Percentiles rank a stretch among this genome's conserved stretches.
Conservation (phyloP, 2,329 filamentous ascomycete species). For the Fusarium buxicola region DNA sequence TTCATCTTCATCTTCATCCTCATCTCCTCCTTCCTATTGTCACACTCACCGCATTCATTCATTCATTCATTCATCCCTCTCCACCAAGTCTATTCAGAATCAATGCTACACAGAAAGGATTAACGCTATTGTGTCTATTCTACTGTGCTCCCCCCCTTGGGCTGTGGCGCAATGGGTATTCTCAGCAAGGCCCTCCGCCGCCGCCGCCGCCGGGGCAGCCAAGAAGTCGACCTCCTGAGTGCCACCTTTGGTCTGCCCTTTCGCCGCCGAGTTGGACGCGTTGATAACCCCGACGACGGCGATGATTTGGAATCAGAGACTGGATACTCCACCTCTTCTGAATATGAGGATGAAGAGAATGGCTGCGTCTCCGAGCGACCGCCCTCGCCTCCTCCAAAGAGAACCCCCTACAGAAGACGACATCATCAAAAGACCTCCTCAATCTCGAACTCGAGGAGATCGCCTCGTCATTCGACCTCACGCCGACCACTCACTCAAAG, state of each 20-base stretch:
- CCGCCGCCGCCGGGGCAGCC: conserved; percentile 26
- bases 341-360: conserved; percentile 6
- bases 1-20: not conserved
- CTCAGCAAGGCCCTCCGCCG: conserved; percentile 27
- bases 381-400: conserved; percentile 12
- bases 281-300: conserved; percentile 12
- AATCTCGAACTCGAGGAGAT: conserved; percentile 13
- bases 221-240: conserved; percentile 44
- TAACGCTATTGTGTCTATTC: not conserved
- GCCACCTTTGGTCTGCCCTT: conserved; percentile 46
- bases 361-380: conserved; percentile 8
- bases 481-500: conserved; percentile 12
- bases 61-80: not conserved
- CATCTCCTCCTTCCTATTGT: conserved; percentile 16
- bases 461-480: conserved; percentile 23
- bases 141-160: conserved; percentile 2
- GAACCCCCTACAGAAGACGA: conserved; percentile 7
- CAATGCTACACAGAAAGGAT: not conserved
- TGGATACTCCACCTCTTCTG: conserved; percentile 17
- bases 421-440: conserved; percentile 11
- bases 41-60: conserved; percentile 4
- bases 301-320: conserved; percentile 16
- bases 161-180: conserved; percentile 36
- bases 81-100: not conserved
- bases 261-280: conserved; percentile 18